Conservation (phyloP, 2,329 filamentous ascomycete species). For the Microcyclospora pomicola region DNA sequence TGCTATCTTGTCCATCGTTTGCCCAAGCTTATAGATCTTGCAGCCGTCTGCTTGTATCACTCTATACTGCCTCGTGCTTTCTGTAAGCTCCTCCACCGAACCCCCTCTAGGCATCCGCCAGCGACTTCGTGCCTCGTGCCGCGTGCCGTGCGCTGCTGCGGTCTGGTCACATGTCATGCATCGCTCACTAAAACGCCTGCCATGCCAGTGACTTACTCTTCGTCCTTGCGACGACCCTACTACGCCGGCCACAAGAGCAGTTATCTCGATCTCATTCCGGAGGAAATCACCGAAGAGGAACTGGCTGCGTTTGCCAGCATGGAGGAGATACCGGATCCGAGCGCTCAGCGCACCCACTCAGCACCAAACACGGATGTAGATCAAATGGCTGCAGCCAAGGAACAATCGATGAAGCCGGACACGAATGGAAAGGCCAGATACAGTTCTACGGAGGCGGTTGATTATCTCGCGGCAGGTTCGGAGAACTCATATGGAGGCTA, state of each 20-base stretch:
- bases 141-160: too few relatives aligned
- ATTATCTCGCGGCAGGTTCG: conserved; percentile 24
- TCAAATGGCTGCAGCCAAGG: conserved; percentile 19
- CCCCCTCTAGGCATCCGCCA: too few relatives aligned
- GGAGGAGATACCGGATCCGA: conserved; percentile 13
- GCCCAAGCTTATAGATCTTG: too few relatives aligned
- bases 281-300: conserved; percentile 12
- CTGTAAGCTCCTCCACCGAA: too few relatives aligned
- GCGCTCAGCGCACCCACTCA: conserved; percentile 1
- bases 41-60: too few relatives aligned
- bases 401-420: conserved; percentile 10
- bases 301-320: conserved; percentile 15
- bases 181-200: not conserved
- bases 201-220: conserved; percentile 4
- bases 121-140: too few relatives aligned
- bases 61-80: too few relatives aligned
- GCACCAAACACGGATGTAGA: conserved; percentile 9
- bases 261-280: conserved; percentile 18
- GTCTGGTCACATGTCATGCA: not conserved
- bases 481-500: conserved; percentile 24
- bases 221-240: conserved; percentile 9
- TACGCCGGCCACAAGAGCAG: conserved; percentile 14
- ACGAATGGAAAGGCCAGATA: conserved; percentile 5
- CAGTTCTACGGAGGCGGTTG: conserved; percentile 3
- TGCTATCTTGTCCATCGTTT: too few relatives aligned